Evolutionary conservation across 768 basidiomycete genomes (phyloP), one percentile per base, ranked within the genome.

Genomic region (Boletus tomentosulus): DNA sequence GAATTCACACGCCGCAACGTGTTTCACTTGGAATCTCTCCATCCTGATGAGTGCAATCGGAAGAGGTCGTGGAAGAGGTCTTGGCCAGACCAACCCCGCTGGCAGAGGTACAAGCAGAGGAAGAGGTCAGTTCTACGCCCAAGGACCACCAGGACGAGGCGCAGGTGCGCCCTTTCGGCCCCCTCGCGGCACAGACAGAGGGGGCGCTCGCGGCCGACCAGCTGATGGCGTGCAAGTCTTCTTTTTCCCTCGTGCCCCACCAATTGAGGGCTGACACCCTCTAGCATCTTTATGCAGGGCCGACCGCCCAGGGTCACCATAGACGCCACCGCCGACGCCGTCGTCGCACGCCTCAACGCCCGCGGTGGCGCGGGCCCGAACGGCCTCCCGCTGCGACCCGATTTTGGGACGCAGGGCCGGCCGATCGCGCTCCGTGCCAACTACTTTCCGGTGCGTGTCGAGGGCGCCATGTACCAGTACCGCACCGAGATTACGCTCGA

Each of bases 371-470:
- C 39, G 1, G 39, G 33, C 22, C 22, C 51, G 7, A 13, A 35
- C 11, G 62, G 66, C 34, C 71, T 79, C 34, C 80, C 80, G 13
- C 60, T 72, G 28, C 72, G 80, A 13, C 79, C 78, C 7, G 71
- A 68, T 51, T 80, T 71, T 54, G 81, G 79, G 8, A 72, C 67
- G 1, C 57, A 58, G 13, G 80, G 79, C 11, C 63, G 52, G 9
- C 42, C 55, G 16, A 71, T 82, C 58, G 65, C 63, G 16, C 68
- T 82, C 6, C 77, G 80, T 16, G 66, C 77, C 12, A 81, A 82
- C 37, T 76, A 76, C 63, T 81, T 81, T 57, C 73, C 80, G 0
- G 62, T 82, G 19, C 57, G 63, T 4, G 58, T 77, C 24, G 69
- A 71, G 51, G 72, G 71, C 2, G 63, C 65, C 3, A 58, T 81